These are phyloP conservation scores for Fusarium albidum DNA, from an alignment of 2,329 filamentous ascomycete genomes.

Conservation along the genomic window DNA sequence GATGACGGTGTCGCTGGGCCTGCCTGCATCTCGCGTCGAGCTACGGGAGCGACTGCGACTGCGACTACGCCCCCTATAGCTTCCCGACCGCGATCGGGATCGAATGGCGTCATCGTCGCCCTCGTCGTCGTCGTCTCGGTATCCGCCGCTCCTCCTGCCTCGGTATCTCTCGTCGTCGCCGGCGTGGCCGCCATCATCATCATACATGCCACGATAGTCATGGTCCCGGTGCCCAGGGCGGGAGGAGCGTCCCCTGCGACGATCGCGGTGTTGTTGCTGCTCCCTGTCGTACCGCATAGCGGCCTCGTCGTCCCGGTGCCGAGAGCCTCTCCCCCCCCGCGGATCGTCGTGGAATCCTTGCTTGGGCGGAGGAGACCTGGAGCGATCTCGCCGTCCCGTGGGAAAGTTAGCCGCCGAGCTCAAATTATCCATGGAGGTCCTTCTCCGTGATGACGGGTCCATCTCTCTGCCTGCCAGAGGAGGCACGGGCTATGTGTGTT, in stretches of 20 bases:
- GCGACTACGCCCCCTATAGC: slow-evolving; percentile 41
- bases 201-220: slow-evolving; percentile 50
- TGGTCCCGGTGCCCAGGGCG: slow-evolving; percentile 42
- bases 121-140: slow-evolving; percentile 31
- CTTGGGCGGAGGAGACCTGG: slow-evolving; percentile 55
- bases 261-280: too few relatives aligned
- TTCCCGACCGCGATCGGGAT: slow-evolving; percentile 40
- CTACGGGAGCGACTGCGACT: slow-evolving; percentile 47
- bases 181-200: slow-evolving; percentile 41
- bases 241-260: slow-evolving; percentile 40
- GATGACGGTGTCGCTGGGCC: slow-evolving; percentile 61
- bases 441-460: slow-evolving; percentile 37
- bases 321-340: slow-evolving; percentile 41
- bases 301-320: slow-evolving; percentile 36
- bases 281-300: slow-evolving; percentile 34
- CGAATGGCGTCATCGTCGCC: slow-evolving; percentile 30
- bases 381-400: slow-evolving; percentile 53
- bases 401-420: slow-evolving; percentile 55
- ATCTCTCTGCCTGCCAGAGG: slow-evolving; percentile 34
- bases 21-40: slow-evolving; percentile 48
- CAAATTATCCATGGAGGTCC: slow-evolving; percentile 42
- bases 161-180: slow-evolving; percentile 31
- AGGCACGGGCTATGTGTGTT: slow-evolving; percentile 49
- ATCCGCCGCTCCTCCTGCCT: slow-evolving; percentile 28
- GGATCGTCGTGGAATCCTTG: slow-evolving; percentile 49